Base-by-base conservation (phyloP, 768 basidiomycete species). In the Auriscalpium orientale region DNA sequence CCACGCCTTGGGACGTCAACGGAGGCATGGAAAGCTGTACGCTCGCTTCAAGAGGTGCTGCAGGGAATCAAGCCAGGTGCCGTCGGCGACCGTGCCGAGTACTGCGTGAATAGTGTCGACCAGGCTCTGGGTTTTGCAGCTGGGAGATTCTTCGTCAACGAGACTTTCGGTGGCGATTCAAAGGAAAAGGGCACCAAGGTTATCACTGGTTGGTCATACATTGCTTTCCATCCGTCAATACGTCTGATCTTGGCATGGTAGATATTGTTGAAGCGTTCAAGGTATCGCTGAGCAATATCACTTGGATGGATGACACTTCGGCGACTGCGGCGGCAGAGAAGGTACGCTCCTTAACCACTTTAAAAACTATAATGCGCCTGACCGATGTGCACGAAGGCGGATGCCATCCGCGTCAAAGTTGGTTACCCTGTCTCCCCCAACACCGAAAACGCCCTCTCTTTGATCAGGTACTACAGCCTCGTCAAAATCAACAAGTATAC, bases 251-350 rank as follows among this genome's bases (percentile, higher is more conserved):
- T 28, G 28, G 28, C 49, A 67, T 68, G 47, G 47, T 59, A 85
- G 87, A 87, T 54, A 88, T 97, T 60, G 81, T 98, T 53, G 70
- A 81, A 21, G 78, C 93, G 0, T 98, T 98, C 76, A 85, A 93
- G 66, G 71, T 71, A 16, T 90, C 91, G 4, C 74, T 99, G 18
- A 70, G 77, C 4, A 67, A 80, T 52, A 78, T 97, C 51, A 79
- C 84, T 18, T 99, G 97, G 97, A 92, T 99, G 88, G 97, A 98
- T 66, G 70, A 84, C 48, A 71, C 82, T 60, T 91, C 91, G 3
- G 85, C 90, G 11, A 73, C 75, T 43, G 91, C 85, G 55, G 97
- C 97, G 5, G 83, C 85, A 13, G 81, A 86, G 65, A 98, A 98
- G 79, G 91, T 85, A 28, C 56, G 28, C 43, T 33, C 38, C 59